Evolutionary conservation across 805 yeast species (phyloP), one percentile per base, ranked within the genome.

Genomic region (Maudiozyma turicensis): DNA sequence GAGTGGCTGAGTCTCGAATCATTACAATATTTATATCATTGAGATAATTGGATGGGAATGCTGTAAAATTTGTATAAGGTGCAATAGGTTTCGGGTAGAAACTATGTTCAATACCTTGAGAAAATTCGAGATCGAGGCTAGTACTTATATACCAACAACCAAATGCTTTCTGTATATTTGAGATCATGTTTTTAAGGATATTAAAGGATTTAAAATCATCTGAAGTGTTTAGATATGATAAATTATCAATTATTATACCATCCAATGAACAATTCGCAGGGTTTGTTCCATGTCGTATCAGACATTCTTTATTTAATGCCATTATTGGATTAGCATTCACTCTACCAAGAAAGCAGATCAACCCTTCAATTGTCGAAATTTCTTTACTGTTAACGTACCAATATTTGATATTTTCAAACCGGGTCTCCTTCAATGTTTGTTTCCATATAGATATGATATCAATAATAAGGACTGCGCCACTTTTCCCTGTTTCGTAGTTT

Each of bases 21-120:
- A 35, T 41, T 9, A 63, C 50, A 20, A 50, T 48, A 48, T 63
- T 65, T 58, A 61, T 56, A 30, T 58, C 64, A 30, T 53, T 54
- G 13, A 60, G 52, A 48, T 56, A 63, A 40, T 44, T 49, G 14
- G 52, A 32, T 9, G 66, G 66, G n/a, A 63, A 26, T 53, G 48
- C 4, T 54, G 62, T 33, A 50, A 49, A 50, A 35, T 33, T 45
- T 15, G n/a, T n/a, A n/a, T 20, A 20, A 20, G 26, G 26, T 20
- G 4, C 26, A 20, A 20, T 20, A 20, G 26, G 26, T 20, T 20
- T 20, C 26, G 26, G 26, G 26, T 20, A 20, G 26, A 35, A 35
- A 35, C 38, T 35, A 35, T 35, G 38, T 35, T 97, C 90, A 69
- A 82, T 86, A 29, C 66, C 66, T 32, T 58, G 53, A 46, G 60